Conservation (phyloP, 1,139 yeast genomes). For the Geotrichum europaeum region DNA sequence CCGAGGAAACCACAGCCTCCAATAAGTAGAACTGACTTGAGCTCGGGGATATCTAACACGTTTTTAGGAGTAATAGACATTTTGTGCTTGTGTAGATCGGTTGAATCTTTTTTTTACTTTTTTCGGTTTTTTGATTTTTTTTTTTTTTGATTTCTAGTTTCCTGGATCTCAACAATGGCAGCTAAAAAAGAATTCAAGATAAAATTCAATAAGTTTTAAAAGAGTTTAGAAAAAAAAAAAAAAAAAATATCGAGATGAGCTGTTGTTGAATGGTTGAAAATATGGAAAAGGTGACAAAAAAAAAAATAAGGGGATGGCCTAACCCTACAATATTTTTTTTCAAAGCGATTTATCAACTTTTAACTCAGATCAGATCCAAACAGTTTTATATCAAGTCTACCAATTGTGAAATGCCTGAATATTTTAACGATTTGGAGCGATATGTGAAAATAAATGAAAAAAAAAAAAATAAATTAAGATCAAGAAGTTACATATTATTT, state of each 20-base stretch:
- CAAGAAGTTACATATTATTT: background rate
- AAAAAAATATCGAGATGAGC: background rate
- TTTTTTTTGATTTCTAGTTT: background rate
- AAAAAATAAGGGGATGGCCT: background rate
- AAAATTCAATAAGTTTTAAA: background rate
- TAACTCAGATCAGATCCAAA: background rate
- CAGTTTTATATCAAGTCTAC: background rate
- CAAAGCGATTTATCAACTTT: background rate
- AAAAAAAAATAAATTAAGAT: background rate
- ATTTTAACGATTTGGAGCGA: background rate
- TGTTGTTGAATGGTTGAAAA: background rate
- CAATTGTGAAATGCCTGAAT: background rate
- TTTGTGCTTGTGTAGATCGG: background rate
- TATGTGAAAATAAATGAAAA: background rate
- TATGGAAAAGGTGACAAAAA: background rate
- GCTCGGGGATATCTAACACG: slow-evolving; percentile 16
- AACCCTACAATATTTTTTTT: background rate
- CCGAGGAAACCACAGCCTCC: slow-evolving; percentile 98
- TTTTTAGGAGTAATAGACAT: background rate
- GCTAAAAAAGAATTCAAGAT: background rate
- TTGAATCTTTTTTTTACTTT: too few relatives aligned
- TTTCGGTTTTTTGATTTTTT: background rate
- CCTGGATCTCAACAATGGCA: background rate
- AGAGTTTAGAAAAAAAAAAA: background rate
- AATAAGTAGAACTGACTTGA: slow-evolving; percentile 67